Conservation (phyloP, 2,329 filamentous ascomycete genomes). For the Cladophialophora carrionii region DNA sequence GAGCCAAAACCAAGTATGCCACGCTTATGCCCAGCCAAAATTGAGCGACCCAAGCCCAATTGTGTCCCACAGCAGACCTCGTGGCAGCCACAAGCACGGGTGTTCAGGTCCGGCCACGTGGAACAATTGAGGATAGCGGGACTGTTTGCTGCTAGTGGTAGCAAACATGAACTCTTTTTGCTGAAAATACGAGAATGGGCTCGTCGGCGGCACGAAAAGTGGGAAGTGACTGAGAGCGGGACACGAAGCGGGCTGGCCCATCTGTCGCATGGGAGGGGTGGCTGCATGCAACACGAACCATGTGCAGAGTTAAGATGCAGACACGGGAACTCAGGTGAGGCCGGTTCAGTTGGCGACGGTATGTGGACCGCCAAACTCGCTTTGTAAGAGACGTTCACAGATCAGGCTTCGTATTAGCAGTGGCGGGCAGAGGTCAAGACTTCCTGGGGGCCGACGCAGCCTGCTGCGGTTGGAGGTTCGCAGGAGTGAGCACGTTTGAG, state of each 20-base stretch:
- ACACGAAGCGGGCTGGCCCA: background rate
- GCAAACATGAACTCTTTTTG: background rate
- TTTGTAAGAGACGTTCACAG: no score
- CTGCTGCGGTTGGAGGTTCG: background rate
- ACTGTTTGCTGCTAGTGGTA: background rate
- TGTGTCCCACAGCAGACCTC: constrained; percentile 9
- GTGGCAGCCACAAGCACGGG: constrained; percentile 18
- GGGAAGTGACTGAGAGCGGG: background rate
- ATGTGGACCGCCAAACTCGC: no score
- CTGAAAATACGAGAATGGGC: background rate
- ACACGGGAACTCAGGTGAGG: background rate
- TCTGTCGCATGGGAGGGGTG: background rate
- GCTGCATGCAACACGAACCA: constrained; percentile 1
- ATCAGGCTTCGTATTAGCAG: background rate
- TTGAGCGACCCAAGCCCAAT: background rate
- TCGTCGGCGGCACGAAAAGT: background rate
- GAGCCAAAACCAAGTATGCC: background rate
- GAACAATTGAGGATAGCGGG: constrained; percentile 1
- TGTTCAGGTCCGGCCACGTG: constrained; percentile 12
- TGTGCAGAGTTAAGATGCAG: background rate
- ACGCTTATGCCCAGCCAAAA: background rate
- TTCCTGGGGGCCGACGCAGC: background rate
- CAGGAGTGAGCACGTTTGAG: background rate
- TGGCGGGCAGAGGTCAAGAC: background rate
- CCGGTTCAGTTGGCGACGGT: background rate